Conservation (phyloP, 257 asterid genomes). For the Solanum habrochaites region DNA sequence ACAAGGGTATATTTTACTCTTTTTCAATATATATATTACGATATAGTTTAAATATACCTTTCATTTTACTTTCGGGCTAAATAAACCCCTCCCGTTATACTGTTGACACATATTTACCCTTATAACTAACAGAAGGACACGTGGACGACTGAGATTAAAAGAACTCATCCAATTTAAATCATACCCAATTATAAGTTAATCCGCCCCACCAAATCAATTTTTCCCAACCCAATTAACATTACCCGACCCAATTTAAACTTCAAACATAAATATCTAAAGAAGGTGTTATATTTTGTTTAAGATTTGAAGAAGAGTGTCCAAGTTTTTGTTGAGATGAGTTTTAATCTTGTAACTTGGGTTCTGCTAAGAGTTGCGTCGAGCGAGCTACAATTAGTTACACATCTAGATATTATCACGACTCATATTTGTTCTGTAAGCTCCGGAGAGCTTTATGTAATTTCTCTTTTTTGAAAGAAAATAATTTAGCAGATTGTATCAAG, state of each 20-base stretch:
- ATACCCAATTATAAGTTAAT: no score
- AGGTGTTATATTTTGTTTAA: no score
- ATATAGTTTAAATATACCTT: neutral
- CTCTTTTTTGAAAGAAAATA: neutral
- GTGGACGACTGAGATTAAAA: neutral
- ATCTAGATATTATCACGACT: neutral
- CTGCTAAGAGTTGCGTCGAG: neutral
- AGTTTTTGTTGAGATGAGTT: neutral
- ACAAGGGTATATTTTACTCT: no score
- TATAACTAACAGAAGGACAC: neutral
- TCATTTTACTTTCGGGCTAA: no score
- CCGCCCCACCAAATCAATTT: neutral
- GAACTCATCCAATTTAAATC: neutral
- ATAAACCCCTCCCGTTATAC: no score
- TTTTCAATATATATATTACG: no score
- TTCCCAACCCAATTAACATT: neutral
- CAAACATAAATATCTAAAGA: no score
- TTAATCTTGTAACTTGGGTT: neutral
- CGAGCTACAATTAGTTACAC: neutral
- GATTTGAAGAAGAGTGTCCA: neutral
- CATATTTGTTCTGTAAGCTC: neutral
- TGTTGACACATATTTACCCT: neutral
- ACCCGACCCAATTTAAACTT: no score
- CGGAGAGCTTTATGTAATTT: no score
- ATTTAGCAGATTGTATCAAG: neutral